These are phyloP conservation scores for Blastomyces emzantsi DNA, from an alignment of 2,329 filamentous ascomycete genomes.

Conservation along the genomic window DNA sequence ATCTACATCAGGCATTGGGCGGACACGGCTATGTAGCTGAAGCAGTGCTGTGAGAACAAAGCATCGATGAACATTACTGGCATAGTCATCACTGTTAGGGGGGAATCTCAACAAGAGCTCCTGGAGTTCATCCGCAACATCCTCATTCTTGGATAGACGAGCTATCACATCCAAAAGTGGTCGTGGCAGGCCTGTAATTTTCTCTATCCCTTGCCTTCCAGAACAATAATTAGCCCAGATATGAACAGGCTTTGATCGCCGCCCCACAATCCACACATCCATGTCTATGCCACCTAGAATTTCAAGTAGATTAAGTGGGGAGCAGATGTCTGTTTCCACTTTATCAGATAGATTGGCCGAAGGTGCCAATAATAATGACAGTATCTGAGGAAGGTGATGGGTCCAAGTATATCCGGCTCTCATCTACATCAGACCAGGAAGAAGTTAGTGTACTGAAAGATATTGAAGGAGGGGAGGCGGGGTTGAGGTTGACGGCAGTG, in stretches of 20 bases:
- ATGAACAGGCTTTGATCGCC: not conserved
- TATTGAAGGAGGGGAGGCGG: not conserved
- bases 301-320: not conserved
- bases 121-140: not conserved
- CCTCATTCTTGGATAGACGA: not conserved
- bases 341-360: not conserved
- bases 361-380: not conserved
- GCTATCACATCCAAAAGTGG: not conserved
- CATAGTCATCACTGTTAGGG: not conserved
- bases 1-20: not conserved
- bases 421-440: not conserved
- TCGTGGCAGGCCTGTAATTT: not conserved
- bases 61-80: constrained; percentile 2
- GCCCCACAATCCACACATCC: not conserved
- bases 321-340: not conserved
- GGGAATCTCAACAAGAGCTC: not conserved
- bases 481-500: too few species aligned
- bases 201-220: not conserved
- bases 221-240: not conserved
- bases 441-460: not conserved
- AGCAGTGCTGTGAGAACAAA: not conserved
- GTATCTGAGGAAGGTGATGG: not conserved
- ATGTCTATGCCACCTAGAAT: not conserved
- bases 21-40: constrained; percentile 2
- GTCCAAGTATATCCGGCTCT: constrained; percentile 1